Evolutionary conservation across 139 green algal species (phyloP).

Genomic region (Coelastrella sp.): DNA sequence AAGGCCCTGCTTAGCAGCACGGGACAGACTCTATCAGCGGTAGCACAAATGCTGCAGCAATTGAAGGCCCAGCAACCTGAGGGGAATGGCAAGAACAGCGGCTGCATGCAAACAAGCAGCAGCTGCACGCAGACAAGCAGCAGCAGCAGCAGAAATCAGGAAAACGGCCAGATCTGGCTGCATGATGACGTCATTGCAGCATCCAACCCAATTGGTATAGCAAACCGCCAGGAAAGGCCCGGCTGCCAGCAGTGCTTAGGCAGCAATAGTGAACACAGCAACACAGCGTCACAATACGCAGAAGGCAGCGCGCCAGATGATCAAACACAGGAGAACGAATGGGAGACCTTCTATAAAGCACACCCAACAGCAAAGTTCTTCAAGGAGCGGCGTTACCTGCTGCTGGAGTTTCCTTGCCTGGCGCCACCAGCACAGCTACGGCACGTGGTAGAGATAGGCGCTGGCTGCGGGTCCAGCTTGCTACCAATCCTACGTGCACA

Average conservation of each 20-base stretch:
- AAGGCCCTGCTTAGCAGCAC: background rate
- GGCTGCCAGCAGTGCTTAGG: background rate
- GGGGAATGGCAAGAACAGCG: background rate
- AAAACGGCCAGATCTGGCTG: background rate
- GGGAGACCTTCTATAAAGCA: conserved; percentile 79
- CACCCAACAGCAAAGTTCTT: conserved; percentile 78
- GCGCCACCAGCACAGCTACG: conserved; percentile 18
- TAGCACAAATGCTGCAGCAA: background rate
- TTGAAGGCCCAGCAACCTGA: background rate
- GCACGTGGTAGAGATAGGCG: conserved; percentile 81
- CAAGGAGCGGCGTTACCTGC: conserved; percentile 82
- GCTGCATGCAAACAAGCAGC: background rate
- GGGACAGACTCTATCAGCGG: background rate
- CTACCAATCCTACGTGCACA: conserved; percentile 80
- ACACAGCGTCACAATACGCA: background rate
- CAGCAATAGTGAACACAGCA: background rate
- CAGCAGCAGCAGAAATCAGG: background rate
- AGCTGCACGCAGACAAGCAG: background rate
- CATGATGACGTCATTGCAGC: background rate
- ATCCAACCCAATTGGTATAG: background rate
- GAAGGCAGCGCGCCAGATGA: background rate
- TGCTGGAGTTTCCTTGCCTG: conserved; percentile 79
- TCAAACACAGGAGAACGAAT: conserved; percentile 45
- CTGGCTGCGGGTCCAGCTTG: conserved; percentile 75
- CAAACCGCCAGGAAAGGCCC: too few relatives aligned